A percentile compares a stretch with the other conserved stretches of the same genome.
phyloP scores from a whole-genome alignment of 139 green algal genomes.

The Nannochloris sp. region DNA sequence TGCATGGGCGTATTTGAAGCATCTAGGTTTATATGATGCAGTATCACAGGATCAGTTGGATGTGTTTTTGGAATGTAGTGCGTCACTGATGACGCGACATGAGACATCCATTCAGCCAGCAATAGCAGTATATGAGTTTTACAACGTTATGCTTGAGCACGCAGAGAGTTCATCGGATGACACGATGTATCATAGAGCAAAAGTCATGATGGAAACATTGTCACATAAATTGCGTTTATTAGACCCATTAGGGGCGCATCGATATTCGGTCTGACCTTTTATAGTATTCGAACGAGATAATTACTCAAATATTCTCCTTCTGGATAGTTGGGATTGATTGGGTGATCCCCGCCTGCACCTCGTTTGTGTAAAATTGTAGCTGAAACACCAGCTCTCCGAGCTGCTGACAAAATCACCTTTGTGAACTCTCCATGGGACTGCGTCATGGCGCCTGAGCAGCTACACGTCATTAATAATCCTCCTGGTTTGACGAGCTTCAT shows the following conservation, averaged over 20 bases:
- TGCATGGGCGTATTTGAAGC: conserved; percentile 59
- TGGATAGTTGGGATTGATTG: conserved; percentile 58
- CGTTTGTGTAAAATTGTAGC: conserved; percentile 53
- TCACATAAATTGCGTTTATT: not conserved
- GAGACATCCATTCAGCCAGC: too few species aligned
- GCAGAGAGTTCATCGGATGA: too few species aligned
- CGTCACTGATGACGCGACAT: too few species aligned
- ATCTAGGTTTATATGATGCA: not conserved
- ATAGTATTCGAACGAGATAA: conserved; percentile 42
- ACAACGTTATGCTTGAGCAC: too few species aligned
- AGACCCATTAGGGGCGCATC: too few species aligned
- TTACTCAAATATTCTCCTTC: conserved; percentile 80
- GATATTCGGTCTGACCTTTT: not conserved
- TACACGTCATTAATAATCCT: conserved; percentile 90
- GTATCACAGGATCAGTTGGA: not conserved
- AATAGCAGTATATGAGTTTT: too few species aligned
- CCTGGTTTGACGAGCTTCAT: conserved; percentile 55
- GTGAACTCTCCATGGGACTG: conserved; percentile 45
- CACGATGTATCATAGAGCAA: not conserved
- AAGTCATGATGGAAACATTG: conserved; percentile 5
- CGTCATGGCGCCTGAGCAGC: conserved; percentile 79
- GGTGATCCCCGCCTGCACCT: conserved; percentile 61
- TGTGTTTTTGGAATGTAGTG: not conserved
- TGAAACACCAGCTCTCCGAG: conserved; percentile 14
- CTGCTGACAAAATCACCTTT: conserved; percentile 36